Evolutionary conservation across 1,284 basidiomycete species (phyloP), one percentile per base, ranked within the genome.

Genomic region (Kalmanozyma brasiliensis): DNA sequence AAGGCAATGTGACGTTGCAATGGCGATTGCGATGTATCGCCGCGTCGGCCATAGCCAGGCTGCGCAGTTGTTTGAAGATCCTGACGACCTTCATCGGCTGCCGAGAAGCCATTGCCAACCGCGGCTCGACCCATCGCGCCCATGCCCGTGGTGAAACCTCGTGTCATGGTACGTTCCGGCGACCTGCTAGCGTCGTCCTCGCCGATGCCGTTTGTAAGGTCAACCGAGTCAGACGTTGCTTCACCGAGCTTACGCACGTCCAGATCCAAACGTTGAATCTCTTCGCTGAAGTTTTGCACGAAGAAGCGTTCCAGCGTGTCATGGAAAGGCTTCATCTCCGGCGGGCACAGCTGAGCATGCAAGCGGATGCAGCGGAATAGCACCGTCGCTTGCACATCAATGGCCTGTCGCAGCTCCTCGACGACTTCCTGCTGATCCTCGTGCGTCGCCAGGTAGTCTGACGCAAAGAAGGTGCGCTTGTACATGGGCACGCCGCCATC

Each of bases 251-350:
- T 56, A 23, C 59, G 49, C 11, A 72, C 43, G 30, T 74, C 64
- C 29, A 78, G 44, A 7, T 66, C 70, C 42, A 82, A 62, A 17
- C 77, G 61, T 17, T 63, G 49, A 36, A 96, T 91, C 82, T 98
- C 94, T 22, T 93, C 92, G 1, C 88, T 84, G 83, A 94, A 97
- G 76, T 93, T 93, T 83, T 91, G 92, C 56, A 86, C 87, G 85
- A 94, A 97, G 83, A 96, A 52, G 75, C 88, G 89, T 82, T 91
- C 89, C 43, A 98, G 85, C 0, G 92, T 94, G 62, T 90, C 89
- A 79, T 98, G 94, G 86, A 98, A 97, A 3, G 89, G 87, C 45
- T 90, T 85, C 87, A 94, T 96, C 83, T 93, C 92, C 22, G 88
- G 87, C 1, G 91, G 88, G 79, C 93, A 94, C 43, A 96, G 84